These are phyloP conservation scores for Cryptosporidium felis DNA, from an alignment of 169 alveolate genomes.

Conservation along the genomic window DNA sequence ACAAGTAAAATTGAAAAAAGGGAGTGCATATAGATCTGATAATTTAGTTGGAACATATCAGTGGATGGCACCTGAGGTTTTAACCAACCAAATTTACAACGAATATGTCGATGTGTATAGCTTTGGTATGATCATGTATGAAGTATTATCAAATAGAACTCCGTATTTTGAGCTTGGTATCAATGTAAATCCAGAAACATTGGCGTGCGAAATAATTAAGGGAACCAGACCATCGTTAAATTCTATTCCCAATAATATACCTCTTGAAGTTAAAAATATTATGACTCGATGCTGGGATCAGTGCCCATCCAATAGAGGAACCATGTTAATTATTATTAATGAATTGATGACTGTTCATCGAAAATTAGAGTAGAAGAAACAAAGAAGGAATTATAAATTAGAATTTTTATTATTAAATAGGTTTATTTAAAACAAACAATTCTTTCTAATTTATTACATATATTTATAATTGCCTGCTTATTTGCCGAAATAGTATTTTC, in stretches of 20 bases:
- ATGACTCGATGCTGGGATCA: constrained; percentile 74
- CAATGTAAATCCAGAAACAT: constrained; percentile 72
- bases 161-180: constrained; percentile 77
- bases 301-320: constrained; percentile 66
- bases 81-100: constrained; percentile 77
- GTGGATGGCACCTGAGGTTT: constrained; percentile 88
- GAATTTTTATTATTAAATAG: background rate
- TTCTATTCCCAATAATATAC: constrained; percentile 33
- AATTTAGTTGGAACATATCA: constrained; percentile 83
- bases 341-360: constrained; percentile 13
- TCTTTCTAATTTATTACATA: constrained; percentile 44
- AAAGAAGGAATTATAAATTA: background rate
- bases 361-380: background rate
- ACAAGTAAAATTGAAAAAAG: background rate
- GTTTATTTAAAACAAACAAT: background rate
- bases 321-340: constrained; percentile 38
- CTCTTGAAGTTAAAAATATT: constrained; percentile 40
- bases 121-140: constrained; percentile 82
- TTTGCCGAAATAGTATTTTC: constrained; percentile 20
- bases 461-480: constrained; percentile 25
- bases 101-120: constrained; percentile 81
- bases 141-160: constrained; percentile 76
- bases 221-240: constrained; percentile 60
- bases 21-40: background rate
- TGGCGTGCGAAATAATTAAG: constrained; percentile 52